phyloP scores from a whole-genome alignment of 306 rosid genomes.

The Benincasa hispida region DNA sequence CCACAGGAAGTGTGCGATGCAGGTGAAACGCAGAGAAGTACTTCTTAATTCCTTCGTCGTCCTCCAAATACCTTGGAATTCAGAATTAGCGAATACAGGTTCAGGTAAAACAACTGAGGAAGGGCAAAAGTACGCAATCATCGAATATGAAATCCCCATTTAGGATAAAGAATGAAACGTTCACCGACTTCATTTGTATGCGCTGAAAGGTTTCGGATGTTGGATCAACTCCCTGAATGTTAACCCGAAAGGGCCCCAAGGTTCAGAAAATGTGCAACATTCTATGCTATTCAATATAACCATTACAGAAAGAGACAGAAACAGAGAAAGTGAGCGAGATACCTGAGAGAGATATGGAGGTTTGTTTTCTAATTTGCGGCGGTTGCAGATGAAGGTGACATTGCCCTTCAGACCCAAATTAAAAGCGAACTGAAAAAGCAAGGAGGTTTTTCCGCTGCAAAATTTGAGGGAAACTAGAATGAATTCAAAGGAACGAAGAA shows the following conservation, averaged over 20 bases:
- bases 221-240: constrained; percentile 51
- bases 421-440: constrained; percentile 74
- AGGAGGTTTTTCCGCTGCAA: constrained; percentile 68
- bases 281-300: background rate
- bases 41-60: constrained; percentile 62
- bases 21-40: constrained; percentile 88
- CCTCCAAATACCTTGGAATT: constrained; percentile 49
- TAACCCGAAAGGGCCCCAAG: background rate
- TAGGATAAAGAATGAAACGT: background rate
- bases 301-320: background rate
- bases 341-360: constrained; percentile 92
- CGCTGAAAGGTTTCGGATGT: constrained; percentile 49
- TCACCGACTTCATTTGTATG: constrained; percentile 59
- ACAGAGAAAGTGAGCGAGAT: background rate
- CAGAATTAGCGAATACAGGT: background rate
- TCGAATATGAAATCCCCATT: background rate
- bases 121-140: background rate
- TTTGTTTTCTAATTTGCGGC: constrained; percentile 38
- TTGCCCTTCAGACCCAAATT: constrained; percentile 28
- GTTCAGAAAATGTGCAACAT: background rate
- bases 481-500: background rate
- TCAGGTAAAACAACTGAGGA: background rate
- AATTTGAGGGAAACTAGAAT: background rate
- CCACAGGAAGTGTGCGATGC: constrained; percentile 42
- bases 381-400: constrained; percentile 65